Base-by-base conservation (phyloP, 352 stramenopile genomes). In the Pythium phragmiticola region DNA sequence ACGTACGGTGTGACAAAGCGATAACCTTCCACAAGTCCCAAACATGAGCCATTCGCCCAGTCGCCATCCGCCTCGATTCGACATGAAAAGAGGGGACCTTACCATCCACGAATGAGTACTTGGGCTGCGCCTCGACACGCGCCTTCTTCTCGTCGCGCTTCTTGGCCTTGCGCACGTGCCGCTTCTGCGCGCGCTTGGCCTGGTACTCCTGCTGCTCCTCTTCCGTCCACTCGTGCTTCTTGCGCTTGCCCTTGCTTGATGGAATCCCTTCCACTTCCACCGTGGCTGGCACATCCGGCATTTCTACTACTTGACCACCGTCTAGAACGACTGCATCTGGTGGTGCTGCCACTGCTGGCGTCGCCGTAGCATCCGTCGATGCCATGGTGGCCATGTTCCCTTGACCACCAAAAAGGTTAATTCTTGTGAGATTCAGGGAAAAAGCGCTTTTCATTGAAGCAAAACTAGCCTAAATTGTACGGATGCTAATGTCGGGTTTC, bases 1-100 rank as follows among this genome's bases (percentile, higher is more conserved):
- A 96, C 85, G 72, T 99, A 99, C 14, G 97, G 96, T 76, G 89
- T 78, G 26, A 97, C 86, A 62, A 91, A 76, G 28, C 87, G 80
- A 63, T 93, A 94, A 3, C 84, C 87, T 94, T 30, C 56, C 42
- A 60, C n/a, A 33, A 12, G 11, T 37, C 13, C 34, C 33, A 8
- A 46, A 11, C 34, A 45, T 57, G 17, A 57, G 37, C 37, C 37
- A 42, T 17, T 17, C 37, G 37, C 2, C 37, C 37, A 42, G 2
- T 17, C 37, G 37, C 2, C 11, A 57, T 57, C 26, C 50, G 16
- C 50, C 9, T 39, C 17, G 9, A 26, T 34, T 13, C 9, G n/a
- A 30, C 34, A 57, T 56, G 30, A 34, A 46, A 34, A 4, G 9
- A 4, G 37, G 37, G 3, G 17, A 8, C n/a, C 52, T 13, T 59